Evolutionary conservation across 176 grass and related monocot genomes (phyloP).

Genomic region (Guadua angustifolia): DNA sequence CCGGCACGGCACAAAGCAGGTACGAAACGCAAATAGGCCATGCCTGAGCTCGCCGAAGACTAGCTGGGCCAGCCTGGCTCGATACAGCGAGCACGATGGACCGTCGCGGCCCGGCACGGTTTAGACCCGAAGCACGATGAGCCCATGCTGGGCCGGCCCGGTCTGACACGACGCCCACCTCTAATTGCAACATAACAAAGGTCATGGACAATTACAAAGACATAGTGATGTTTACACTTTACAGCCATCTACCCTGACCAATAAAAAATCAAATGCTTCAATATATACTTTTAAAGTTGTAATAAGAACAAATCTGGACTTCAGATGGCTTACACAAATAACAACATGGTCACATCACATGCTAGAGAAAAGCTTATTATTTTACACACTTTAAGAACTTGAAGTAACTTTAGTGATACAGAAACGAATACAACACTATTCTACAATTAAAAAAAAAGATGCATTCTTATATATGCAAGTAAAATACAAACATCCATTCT

Average conservation of each 20-base stretch:
- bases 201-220: not conserved
- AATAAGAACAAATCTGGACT: not conserved
- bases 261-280: not conserved
- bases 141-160: too few species aligned
- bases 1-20: too few species aligned
- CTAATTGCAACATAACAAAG: conserved; percentile 11
- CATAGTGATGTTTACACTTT: not conserved
- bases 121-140: too few species aligned
- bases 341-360: not conserved
- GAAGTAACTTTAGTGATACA: conserved; percentile 16
- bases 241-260: not conserved
- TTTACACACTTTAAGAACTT: not conserved
- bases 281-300: not conserved
- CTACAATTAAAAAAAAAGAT: conserved; percentile 22
- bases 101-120: too few species aligned
- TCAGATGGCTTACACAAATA: not conserved
- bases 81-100: too few species aligned
- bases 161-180: too few species aligned
- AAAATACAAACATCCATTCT: conserved; percentile 45
- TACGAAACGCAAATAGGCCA: too few species aligned
- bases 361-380: not conserved
- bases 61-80: too few species aligned
- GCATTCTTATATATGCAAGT: conserved; percentile 44
- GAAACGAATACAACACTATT: conserved; percentile 34
- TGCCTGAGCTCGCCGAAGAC: too few species aligned